phyloP scores from a whole-genome alignment of 768 basidiomycete species.

The Hirschioporus abietinus region DNA sequence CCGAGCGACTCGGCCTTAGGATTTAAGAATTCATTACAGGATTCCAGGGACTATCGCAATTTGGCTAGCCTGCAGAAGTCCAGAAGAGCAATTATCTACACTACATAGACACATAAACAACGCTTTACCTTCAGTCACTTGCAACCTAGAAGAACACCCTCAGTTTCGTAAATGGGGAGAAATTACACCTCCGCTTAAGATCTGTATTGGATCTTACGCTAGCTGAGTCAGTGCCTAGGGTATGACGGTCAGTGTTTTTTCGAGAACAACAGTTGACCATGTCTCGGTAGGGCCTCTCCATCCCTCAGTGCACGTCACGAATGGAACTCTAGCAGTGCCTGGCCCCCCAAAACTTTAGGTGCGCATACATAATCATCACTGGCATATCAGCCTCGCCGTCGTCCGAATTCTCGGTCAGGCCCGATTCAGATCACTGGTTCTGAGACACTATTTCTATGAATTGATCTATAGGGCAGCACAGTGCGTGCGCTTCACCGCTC shows the following conservation, averaged over 20 bases:
- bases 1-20: background rate
- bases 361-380: background rate
- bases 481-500: background rate
- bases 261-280: background rate
- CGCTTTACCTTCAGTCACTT: background rate
- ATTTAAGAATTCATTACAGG: background rate
- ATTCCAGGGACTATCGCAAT: background rate
- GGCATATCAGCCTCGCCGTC: background rate
- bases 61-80: background rate
- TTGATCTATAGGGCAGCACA: background rate
- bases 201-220: background rate
- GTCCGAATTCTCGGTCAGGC: background rate
- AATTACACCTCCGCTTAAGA: background rate
- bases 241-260: background rate
- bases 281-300: background rate
- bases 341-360: conserved; percentile 1
- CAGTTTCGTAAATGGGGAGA: background rate
- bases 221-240: background rate
- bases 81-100: background rate
- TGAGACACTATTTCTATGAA: background rate
- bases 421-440: background rate
- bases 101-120: background rate
- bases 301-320: background rate
- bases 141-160: background rate
- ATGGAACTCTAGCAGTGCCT: background rate